A percentile compares a stretch with the other conserved stretches of the same genome.
phyloP scores from a whole-genome alignment of 1,284 basidiomycete genomes.

The Schizophyllum amplum region DNA sequence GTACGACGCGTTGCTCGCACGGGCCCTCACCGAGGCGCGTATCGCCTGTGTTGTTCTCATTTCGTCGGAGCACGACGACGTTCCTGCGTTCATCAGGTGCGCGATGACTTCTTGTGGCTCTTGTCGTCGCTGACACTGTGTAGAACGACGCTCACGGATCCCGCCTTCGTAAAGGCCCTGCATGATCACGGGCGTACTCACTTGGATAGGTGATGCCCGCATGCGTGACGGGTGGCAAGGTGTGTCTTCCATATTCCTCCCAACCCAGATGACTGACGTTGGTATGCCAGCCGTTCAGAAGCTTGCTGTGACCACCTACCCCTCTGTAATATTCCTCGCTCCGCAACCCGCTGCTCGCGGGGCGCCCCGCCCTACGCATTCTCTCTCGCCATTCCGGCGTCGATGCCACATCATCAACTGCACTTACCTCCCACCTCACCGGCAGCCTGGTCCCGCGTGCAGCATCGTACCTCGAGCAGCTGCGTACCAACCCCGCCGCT shows the following conservation, averaged over 20 bases:
- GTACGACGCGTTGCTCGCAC: constrained; percentile 76
- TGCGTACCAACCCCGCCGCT: constrained; percentile 25
- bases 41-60: constrained; percentile 82
- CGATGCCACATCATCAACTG: constrained; percentile 49
- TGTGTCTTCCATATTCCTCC: constrained; percentile 36
- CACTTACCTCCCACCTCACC: constrained; percentile 59
- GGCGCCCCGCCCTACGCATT: constrained; percentile 54
- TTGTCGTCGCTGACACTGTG: neutral
- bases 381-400: constrained; percentile 78
- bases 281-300: constrained; percentile 69
- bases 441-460: constrained; percentile 74
- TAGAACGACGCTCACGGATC: constrained; percentile 72
- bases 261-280: neutral
- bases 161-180: constrained; percentile 56
- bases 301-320: constrained; percentile 84
- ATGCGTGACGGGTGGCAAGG: constrained; percentile 43
- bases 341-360: constrained; percentile 56
- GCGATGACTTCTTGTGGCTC: constrained; percentile 13
- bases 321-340: constrained; percentile 86
- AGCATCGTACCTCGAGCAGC: constrained; percentile 59
- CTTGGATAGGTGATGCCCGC: constrained; percentile 79
- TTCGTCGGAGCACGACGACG: constrained; percentile 87
- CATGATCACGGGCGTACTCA: constrained; percentile 64
- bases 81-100: constrained; percentile 77
- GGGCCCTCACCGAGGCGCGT: constrained; percentile 63